phyloP scores from a whole-genome alignment of 2,329 filamentous ascomycete genomes.

The Aspergillus oerlinghausenensis region DNA sequence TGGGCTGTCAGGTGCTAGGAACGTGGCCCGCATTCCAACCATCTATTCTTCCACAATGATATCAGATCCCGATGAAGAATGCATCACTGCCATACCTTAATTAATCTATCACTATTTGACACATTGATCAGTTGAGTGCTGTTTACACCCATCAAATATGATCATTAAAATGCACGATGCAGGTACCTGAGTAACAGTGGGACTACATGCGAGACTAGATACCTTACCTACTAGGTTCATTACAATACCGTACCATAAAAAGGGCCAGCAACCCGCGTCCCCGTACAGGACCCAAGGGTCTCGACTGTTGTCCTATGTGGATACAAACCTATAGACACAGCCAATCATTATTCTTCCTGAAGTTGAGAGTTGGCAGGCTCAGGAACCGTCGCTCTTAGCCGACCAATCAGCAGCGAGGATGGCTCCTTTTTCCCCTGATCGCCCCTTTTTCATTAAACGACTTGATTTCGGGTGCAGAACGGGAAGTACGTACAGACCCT shows the following conservation, averaged over 20 bases:
- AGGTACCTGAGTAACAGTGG: not conserved
- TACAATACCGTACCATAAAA: slow-evolving; percentile 8
- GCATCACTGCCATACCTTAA: not conserved
- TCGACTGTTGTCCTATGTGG: slow-evolving; percentile 8
- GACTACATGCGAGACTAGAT: not conserved
- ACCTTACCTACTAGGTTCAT: not conserved
- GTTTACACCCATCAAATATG: not conserved
- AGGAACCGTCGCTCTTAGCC: slow-evolving; percentile 9
- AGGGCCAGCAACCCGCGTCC: slow-evolving; percentile 2
- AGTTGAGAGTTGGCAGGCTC: slow-evolving; percentile 3
- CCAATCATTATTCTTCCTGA: slow-evolving; percentile 8
- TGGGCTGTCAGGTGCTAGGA: not conserved
- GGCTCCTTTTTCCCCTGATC: slow-evolving; percentile 12
- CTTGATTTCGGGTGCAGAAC: not conserved
- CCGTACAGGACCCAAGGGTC: slow-evolving; percentile 6
- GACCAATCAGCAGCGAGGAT: slow-evolving; percentile 9
- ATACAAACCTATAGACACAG: not conserved
- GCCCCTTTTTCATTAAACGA: slow-evolving; percentile 12
- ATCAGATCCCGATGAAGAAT: not conserved
- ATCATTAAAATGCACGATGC: not conserved
- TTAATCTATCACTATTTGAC: not conserved
- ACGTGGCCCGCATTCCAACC: slow-evolving; percentile 4
- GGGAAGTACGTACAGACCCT: not conserved
- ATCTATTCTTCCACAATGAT: slow-evolving; percentile 4
- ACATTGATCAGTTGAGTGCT: not conserved